A percentile compares a stretch with the other conserved stretches of the same genome.
Conservation (phyloP, 768 basidiomycete species). For the Lentinula lateritia region DNA sequence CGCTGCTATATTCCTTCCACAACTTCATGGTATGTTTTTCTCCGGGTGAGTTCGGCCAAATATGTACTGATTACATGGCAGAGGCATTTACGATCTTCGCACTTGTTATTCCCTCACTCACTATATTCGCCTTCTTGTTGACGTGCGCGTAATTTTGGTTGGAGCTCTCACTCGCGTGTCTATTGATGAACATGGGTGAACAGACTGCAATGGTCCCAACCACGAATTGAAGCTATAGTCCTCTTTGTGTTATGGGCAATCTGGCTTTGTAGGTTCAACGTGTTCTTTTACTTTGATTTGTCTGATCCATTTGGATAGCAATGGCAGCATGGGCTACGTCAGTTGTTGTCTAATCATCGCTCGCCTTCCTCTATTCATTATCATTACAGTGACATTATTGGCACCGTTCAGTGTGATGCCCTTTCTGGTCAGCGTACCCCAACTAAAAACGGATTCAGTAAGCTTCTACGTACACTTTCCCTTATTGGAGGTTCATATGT, state of each 20-base stretch:
- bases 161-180: not conserved
- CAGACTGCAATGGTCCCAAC: conserved; percentile 69
- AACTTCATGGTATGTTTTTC: conserved; percentile 48
- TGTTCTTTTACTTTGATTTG: not conserved
- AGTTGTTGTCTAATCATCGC: conserved; percentile 15
- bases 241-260: conserved; percentile 53
- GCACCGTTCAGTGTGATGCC: conserved; percentile 52
- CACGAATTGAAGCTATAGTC: conserved; percentile 51
- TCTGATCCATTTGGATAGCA: conserved; percentile 30
- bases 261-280: conserved; percentile 57
- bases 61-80: conserved; percentile 18
- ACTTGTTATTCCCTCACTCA: conserved; percentile 58
- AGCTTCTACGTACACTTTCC: not conserved
- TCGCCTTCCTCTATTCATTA: conserved; percentile 1
- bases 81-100: conserved; percentile 71
- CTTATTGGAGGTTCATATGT: not conserved
- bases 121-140: conserved; percentile 57
- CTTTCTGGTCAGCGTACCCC: conserved; percentile 35
- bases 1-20: conserved; percentile 60
- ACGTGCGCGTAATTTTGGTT: conserved; percentile 34
- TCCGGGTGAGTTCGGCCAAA: not conserved
- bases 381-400: conserved; percentile 59
- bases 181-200: conserved; percentile 7
- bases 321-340: conserved; percentile 75
- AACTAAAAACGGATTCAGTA: conserved; percentile 54